Evolutionary conservation across 345 rosid genomes (phyloP), one percentile per base, ranked within the genome.

Genomic region (Alliaria petiolata): DNA sequence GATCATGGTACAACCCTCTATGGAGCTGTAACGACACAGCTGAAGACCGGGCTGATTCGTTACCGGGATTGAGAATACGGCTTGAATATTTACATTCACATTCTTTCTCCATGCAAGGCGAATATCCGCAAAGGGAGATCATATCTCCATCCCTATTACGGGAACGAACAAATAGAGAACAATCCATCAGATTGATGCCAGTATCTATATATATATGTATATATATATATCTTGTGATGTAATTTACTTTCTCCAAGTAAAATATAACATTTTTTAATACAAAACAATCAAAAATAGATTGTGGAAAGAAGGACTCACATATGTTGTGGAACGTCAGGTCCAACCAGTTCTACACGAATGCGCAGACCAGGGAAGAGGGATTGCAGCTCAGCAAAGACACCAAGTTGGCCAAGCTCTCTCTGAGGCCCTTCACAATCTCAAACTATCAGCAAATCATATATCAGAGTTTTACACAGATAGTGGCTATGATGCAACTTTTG

Each of bases 391-490:
- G 89, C 85, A 64, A 95, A 88, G 58, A 79, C 93, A 81, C 88
- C 75, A 74, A 95, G 84, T 62, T 91, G 96, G 28, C 81, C 80
- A 75, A 95, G 96, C 83, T 95, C 98, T 67, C 85, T 92, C 80
- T 91, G 97, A 66, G 96, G 99, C 64, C 99, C 99, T 95, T 77
- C 62, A 33, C 74, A 71, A 51, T 68, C 53, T 66, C 65, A 76
- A 70, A 54, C 76, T 17, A 80, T 17, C 42, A 67, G 73, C 43
- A 70, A 42, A 76, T 20, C 25, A 71, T 49, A 16, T 6, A 63
- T 46, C 67, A 76, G 67, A 20, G 14, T 15, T 7, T 50, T 46
- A 58, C 22, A 74, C 1, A 31, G 25, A 5, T 39, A 28, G 8
- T 46, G 20, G 16, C 3, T 30, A 20, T 26, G 52, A 17, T 35